Percentiles rank a stretch among this genome's conserved stretches.
Conservation (phyloP, 2,329 filamentous ascomycete species). For the Neonectria coccinea region DNA sequence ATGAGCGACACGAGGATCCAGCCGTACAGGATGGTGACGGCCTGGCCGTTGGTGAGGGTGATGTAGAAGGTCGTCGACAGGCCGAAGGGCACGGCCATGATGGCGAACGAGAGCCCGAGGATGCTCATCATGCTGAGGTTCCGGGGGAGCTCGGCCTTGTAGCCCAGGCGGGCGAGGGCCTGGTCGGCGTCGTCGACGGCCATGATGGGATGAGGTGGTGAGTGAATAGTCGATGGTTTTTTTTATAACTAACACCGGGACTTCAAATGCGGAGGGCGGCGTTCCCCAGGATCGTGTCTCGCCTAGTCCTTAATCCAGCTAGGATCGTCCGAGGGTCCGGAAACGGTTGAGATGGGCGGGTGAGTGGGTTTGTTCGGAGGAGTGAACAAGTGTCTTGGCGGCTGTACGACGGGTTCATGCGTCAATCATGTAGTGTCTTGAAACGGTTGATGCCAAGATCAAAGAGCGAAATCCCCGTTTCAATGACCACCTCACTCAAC, state of each 20-base stretch:
- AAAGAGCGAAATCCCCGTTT: neutral
- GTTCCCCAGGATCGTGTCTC: slow-evolving; percentile 23
- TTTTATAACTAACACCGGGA: too few species aligned
- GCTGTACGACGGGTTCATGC: neutral
- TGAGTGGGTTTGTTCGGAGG: too few species aligned
- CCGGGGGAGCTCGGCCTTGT: slow-evolving; percentile 62
- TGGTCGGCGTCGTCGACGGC: slow-evolving; percentile 51
- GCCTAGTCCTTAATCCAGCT: slow-evolving; percentile 11
- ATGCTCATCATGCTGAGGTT: slow-evolving; percentile 64
- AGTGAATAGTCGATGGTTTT: neutral
- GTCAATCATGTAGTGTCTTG: too few species aligned
- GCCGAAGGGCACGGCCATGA: slow-evolving; percentile 64
- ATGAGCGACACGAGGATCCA: slow-evolving; percentile 72
- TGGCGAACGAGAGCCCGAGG: slow-evolving; percentile 63
- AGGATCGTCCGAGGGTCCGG: slow-evolving; percentile 25
- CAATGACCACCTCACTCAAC: neutral
- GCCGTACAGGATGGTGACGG: slow-evolving; percentile 81
- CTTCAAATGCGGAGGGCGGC: slow-evolving; percentile 21
- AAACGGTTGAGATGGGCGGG: neutral
- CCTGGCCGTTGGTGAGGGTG: slow-evolving; percentile 76
- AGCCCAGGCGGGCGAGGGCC: slow-evolving; percentile 61
- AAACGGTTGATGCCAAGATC: neutral
- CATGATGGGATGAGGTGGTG: neutral
- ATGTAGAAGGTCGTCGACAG: slow-evolving; percentile 62
- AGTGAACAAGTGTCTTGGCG: neutral